A percentile compares a stretch with the other conserved stretches of the same genome.
phyloP scores from a whole-genome alignment of 1,284 basidiomycete species.

The Coniferiporia sulphurascens region DNA sequence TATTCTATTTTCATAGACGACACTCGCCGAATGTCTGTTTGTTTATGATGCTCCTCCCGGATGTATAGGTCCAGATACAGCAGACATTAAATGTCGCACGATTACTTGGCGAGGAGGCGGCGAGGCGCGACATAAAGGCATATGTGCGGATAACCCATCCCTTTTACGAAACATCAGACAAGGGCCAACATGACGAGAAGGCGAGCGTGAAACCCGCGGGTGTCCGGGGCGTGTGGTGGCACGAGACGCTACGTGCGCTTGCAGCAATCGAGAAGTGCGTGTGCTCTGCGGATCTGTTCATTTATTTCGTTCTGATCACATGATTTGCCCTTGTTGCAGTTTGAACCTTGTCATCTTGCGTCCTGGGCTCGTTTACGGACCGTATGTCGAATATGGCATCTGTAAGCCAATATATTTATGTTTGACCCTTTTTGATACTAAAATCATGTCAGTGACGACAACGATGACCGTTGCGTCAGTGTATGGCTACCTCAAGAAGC shows the following conservation, averaged over 20 bases:
- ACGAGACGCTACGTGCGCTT: constrained; percentile 75
- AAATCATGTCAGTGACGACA: constrained; percentile 45
- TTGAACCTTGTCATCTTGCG: constrained; percentile 79
- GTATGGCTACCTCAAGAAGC: constrained; percentile 78
- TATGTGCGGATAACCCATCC: constrained; percentile 80
- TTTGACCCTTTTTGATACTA: constrained; percentile 9
- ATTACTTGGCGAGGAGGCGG: constrained; percentile 64
- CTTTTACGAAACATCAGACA: constrained; percentile 75
- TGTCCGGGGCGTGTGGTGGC: constrained; percentile 83
- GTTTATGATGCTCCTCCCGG: neutral
- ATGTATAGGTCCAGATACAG: constrained; percentile 65
- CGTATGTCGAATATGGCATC: constrained; percentile 65
- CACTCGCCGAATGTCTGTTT: neutral
- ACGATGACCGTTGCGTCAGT: constrained; percentile 77
- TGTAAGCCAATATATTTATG: constrained; percentile 36
- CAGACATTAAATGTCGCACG: constrained; percentile 72
- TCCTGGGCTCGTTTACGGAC: constrained; percentile 69
- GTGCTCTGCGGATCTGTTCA: neutral
- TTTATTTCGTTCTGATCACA: neutral
- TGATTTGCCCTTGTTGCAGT: constrained; percentile 32
- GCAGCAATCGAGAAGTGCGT: constrained; percentile 68
- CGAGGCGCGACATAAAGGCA: constrained; percentile 61
- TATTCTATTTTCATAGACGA: too few species aligned
- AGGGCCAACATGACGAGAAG: constrained; percentile 64
- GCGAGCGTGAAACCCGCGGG: constrained; percentile 73